These are phyloP conservation scores for Podaxis sp. DNA, from an alignment of 768 basidiomycete genomes.

Conservation along the genomic window DNA sequence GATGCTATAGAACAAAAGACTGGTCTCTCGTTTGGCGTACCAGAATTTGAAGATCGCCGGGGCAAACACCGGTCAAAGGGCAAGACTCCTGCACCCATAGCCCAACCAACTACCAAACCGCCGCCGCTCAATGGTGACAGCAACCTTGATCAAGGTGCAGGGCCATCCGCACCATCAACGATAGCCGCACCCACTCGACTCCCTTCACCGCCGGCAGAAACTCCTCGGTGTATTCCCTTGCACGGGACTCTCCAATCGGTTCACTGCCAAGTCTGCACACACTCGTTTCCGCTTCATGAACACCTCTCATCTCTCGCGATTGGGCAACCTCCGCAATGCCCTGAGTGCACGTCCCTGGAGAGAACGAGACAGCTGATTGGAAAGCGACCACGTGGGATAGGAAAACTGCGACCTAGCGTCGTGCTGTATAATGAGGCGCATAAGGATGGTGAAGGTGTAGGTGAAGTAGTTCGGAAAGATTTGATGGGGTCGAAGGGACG, in stretches of 20 bases:
- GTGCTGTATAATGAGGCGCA: conserved; percentile 90
- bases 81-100: conserved; percentile 20
- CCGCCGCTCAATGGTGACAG: conserved; percentile 9
- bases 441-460: conserved; percentile 83
- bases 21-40: conserved; percentile 86
- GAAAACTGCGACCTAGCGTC: conserved; percentile 79
- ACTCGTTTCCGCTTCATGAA: conserved; percentile 60
- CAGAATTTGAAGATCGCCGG: conserved; percentile 58
- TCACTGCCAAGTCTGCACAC: conserved; percentile 78
- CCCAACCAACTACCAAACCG: conserved; percentile 10
- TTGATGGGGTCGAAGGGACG: conserved; percentile 68
- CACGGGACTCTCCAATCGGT: conserved; percentile 81
- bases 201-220: conserved; percentile 49
- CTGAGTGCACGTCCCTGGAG: conserved; percentile 70
- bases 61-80: conserved; percentile 46
- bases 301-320: conserved; percentile 55
- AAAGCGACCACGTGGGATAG: conserved; percentile 77
- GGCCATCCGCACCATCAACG: conserved; percentile 15
- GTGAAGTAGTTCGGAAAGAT: conserved; percentile 78
- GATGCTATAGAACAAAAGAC: conserved; percentile 84
- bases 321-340: conserved; percentile 72
- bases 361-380: conserved; percentile 66
- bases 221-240: conserved; percentile 82
- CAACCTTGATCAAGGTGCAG: conserved; percentile 1
- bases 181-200: conserved; percentile 26